Conservation (phyloP, 2,329 filamentous ascomycete species). For the Neoascochyta sp. region DNA sequence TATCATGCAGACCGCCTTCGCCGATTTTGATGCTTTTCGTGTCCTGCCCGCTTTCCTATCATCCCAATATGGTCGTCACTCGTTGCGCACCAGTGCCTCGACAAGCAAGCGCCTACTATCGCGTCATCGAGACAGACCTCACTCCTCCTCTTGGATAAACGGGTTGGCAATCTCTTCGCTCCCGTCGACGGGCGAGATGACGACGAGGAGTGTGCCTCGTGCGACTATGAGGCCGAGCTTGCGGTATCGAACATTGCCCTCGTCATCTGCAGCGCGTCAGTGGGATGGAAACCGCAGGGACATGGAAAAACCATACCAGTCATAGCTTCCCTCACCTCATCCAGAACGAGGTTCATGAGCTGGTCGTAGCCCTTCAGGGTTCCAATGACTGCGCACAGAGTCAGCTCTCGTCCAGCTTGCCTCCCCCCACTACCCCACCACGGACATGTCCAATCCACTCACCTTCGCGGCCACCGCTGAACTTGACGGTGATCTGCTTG, state of each 20-base stretch:
- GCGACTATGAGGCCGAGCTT: constrained; percentile 82
- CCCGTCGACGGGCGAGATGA: constrained; percentile 88
- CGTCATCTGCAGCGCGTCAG: constrained; percentile 65
- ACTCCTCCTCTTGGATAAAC: constrained; percentile 66
- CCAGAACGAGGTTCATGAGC: constrained; percentile 94
- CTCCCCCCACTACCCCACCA: neutral
- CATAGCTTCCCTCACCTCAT: constrained; percentile 87
- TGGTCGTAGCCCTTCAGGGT: constrained; percentile 94
- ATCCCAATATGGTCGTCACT: neutral
- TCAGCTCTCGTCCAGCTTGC: constrained; percentile 9
- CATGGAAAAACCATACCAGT: constrained; percentile 62
- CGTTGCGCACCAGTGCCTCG: no score
- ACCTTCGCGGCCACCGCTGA: constrained; percentile 93
- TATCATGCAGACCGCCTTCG: constrained; percentile 8
- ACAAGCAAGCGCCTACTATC: constrained; percentile 1
- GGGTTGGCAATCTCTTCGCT: constrained; percentile 96
- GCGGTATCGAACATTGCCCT: constrained; percentile 80
- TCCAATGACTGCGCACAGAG: constrained; percentile 64
- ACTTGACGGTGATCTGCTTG: constrained; percentile 92
- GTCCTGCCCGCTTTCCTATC: neutral
- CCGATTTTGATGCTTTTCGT: neutral
- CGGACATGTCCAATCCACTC: constrained; percentile 23
- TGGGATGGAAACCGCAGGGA: no score
- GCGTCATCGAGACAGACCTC: constrained; percentile 5
- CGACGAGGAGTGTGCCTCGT: constrained; percentile 84